phyloP scores from a whole-genome alignment of 306 rosid species.

The Vigna reflexopilosa region DNA sequence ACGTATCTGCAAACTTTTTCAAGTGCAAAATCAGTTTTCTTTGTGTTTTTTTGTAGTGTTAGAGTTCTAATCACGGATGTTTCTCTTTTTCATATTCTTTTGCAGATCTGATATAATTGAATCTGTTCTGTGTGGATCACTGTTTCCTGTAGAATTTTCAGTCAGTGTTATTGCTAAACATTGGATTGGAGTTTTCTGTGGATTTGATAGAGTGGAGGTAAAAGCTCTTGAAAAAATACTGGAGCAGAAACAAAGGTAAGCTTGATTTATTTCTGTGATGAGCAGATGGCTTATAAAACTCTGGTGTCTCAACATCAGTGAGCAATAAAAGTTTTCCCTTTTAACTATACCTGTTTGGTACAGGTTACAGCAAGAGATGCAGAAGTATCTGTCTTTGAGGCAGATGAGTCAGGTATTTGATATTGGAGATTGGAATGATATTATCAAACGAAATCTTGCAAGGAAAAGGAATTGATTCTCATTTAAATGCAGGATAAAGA shows the following conservation, averaged over 20 bases:
- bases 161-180: constrained; percentile 73
- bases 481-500: constrained; percentile 80
- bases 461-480: constrained; percentile 52
- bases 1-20: constrained; percentile 11
- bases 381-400: constrained; percentile 82
- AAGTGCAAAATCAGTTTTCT: constrained; percentile 16
- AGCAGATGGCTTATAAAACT: constrained; percentile 25
- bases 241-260: constrained; percentile 97
- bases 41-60: constrained; percentile 8
- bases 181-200: constrained; percentile 80
- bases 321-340: constrained; percentile 48
- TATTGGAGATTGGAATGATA: constrained; percentile 39
- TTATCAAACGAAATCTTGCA: constrained; percentile 34
- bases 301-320: constrained; percentile 40
- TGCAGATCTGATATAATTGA: constrained; percentile 96
- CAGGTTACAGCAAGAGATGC: constrained; percentile 99
- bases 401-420: constrained; percentile 77
- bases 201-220: constrained; percentile 88
- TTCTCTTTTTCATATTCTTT: constrained; percentile 38
- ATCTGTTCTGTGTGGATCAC: constrained; percentile 74
- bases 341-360: constrained; percentile 58
- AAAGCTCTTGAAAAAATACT: constrained; percentile 96
- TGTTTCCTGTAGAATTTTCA: constrained; percentile 80
- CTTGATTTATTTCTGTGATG: constrained; percentile 39
- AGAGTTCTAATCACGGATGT: constrained; percentile 29